phyloP scores from a whole-genome alignment of 768 basidiomycete species.

The Calocybe indica region DNA sequence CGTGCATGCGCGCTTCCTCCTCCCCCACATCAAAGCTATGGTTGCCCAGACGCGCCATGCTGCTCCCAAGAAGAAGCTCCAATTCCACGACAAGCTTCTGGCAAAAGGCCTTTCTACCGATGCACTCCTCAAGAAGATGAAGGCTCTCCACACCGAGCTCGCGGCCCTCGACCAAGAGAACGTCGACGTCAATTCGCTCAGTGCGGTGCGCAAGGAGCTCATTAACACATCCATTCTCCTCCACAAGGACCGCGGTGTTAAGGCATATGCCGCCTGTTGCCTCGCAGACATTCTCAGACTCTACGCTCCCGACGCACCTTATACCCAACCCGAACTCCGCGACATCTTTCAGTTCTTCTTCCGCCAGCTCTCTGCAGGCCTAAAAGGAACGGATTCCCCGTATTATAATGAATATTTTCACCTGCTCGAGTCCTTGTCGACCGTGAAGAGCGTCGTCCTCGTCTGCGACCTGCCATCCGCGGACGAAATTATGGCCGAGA shows the following conservation, averaged over 20 bases:
- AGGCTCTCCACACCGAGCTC: conserved; percentile 70
- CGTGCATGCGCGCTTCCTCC: conserved; percentile 20
- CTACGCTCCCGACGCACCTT: conserved; percentile 96
- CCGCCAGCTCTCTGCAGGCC: conserved; percentile 69
- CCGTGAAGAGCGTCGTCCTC: conserved; percentile 91
- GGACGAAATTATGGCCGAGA: conserved; percentile 77
- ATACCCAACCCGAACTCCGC: conserved; percentile 80
- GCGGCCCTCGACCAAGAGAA: conserved; percentile 83
- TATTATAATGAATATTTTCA: conserved; percentile 94
- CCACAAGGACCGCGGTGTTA: conserved; percentile 94
- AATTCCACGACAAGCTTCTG: conserved; percentile 78
- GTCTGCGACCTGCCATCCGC: conserved; percentile 86
- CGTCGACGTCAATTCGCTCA: conserved; percentile 71
- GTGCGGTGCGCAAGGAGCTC: conserved; percentile 69
- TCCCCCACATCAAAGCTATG: conserved; percentile 35
- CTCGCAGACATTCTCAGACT: conserved; percentile 89
- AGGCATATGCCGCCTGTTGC: conserved; percentile 91
- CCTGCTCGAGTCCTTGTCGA: conserved; percentile 88
- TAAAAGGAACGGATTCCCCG: conserved; percentile 71
- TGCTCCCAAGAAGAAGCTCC: conserved; percentile 54
- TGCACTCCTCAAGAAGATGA: conserved; percentile 80
- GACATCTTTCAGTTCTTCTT: conserved; percentile 98
- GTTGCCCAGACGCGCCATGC: conserved; percentile 68
- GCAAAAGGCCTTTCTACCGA: conserved; percentile 77
- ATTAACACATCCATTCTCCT: conserved; percentile 75